These are phyloP conservation scores for Amanita jacksonii DNA, from an alignment of 768 basidiomycete species.

Conservation along the genomic window DNA sequence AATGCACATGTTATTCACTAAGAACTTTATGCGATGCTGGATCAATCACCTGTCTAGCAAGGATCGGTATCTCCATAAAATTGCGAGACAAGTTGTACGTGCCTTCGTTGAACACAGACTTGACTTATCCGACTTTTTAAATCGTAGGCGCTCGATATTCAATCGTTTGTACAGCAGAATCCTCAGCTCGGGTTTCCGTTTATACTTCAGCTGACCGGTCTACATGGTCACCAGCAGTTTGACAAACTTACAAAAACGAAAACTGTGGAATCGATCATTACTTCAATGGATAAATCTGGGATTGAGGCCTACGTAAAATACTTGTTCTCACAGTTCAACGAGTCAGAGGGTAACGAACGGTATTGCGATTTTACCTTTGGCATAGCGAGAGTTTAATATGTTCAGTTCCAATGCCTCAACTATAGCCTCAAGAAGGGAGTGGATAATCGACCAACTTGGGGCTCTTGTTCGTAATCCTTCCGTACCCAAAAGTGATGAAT, in stretches of 20 bases:
- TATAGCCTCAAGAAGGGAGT: constrained; percentile 52
- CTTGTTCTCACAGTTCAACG: constrained; percentile 55
- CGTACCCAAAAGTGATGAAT: constrained; percentile 72
- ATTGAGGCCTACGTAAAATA: constrained; percentile 71
- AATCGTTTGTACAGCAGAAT: constrained; percentile 61
- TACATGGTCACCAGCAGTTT: constrained; percentile 79
- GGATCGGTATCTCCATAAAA: constrained; percentile 86
- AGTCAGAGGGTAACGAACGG: constrained; percentile 30
- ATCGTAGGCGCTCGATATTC: constrained; percentile 62
- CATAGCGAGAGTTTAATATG: constrained; percentile 7
- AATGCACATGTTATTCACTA: constrained; percentile 84
- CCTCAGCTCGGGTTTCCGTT: constrained; percentile 78
- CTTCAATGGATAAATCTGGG: constrained; percentile 61
- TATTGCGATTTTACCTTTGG: constrained; percentile 18
- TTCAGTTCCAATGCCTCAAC: constrained; percentile 34
- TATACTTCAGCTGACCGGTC: constrained; percentile 76
- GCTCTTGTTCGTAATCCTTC: constrained; percentile 70
- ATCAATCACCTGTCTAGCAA: constrained; percentile 88
- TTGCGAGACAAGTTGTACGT: constrained; percentile 73
- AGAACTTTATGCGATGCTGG: constrained; percentile 94
- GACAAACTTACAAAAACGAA: constrained; percentile 90
- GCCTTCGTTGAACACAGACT: neutral
- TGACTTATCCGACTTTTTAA: neutral
- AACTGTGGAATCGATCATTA: constrained; percentile 78
- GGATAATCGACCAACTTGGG: constrained; percentile 83